phyloP scores from a whole-genome alignment of 495 filamentous ascomycete species.

The Podospora pseudopauciseta region DNA sequence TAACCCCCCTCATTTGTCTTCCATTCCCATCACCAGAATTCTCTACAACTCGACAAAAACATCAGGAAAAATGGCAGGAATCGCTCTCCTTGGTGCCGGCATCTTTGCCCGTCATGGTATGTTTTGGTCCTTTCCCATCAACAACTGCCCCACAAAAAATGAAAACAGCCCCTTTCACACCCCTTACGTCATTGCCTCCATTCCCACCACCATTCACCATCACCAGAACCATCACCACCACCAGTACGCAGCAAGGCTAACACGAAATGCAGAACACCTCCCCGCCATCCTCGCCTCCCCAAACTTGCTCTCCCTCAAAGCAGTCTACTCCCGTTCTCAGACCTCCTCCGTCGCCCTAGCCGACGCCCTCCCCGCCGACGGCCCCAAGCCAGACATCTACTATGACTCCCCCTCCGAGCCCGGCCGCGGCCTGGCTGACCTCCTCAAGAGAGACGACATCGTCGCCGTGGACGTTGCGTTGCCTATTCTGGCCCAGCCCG shows the following conservation, averaged over 20 bases:
- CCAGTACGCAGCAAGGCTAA: constrained; percentile 16
- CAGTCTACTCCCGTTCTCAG: constrained; percentile 60
- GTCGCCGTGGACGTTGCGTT: constrained; percentile 66
- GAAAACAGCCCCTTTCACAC: too few species aligned
- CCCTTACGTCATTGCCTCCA: neutral
- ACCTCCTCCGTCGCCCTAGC: constrained; percentile 37
- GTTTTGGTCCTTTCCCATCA: constrained; percentile 6
- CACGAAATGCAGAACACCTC: constrained; percentile 33
- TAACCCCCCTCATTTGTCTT: neutral
- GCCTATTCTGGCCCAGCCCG: constrained; percentile 58
- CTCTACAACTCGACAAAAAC: neutral
- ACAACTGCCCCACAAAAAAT: neutral
- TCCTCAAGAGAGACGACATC: constrained; percentile 64
- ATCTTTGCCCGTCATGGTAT: constrained; percentile 43
- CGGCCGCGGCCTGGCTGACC: constrained; percentile 52
- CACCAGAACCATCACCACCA: constrained; percentile 1
- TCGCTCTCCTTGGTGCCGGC: constrained; percentile 67
- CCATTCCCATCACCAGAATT: neutral
- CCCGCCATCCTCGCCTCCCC: constrained; percentile 48
- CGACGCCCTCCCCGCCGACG: constrained; percentile 25
- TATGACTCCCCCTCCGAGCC: constrained; percentile 51
- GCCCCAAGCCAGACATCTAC: constrained; percentile 43
- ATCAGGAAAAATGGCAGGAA: constrained; percentile 40
- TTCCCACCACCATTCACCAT: neutral
- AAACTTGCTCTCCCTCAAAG: constrained; percentile 47